These are phyloP conservation scores for Aphanomyces astaci DNA, from an alignment of 352 stramenopile species.

Conservation along the genomic window DNA sequence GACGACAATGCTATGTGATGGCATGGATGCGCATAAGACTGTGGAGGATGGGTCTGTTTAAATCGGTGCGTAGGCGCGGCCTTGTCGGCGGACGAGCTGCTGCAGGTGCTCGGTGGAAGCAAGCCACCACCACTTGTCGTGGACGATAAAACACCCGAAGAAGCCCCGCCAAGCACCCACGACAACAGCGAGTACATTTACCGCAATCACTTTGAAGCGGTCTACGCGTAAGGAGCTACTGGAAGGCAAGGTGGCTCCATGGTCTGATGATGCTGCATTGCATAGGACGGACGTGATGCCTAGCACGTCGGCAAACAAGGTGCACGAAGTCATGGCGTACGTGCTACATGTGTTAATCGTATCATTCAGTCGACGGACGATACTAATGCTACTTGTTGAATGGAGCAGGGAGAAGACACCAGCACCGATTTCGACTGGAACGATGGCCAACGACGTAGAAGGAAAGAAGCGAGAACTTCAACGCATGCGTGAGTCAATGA, in stretches of 20 bases:
- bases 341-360: neutral
- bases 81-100: neutral
- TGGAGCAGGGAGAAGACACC: neutral
- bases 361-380: too few relatives aligned
- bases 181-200: constrained; percentile 23
- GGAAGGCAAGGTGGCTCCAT: too few relatives aligned
- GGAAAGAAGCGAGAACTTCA: constrained; percentile 12
- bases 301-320: neutral
- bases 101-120: neutral
- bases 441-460: neutral
- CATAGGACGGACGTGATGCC: neutral
- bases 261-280: neutral
- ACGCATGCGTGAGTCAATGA: constrained; percentile 19
- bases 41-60: too few relatives aligned
- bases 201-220: constrained; percentile 16
- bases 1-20: neutral
- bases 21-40: neutral
- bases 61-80: neutral
- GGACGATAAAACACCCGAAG: neutral
- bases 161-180: constrained; percentile 12
- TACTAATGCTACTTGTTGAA: neutral
- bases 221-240: neutral
- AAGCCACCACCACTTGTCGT: constrained; percentile 1
- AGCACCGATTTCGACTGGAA: neutral
- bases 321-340: neutral